phyloP scores from a whole-genome alignment of 2,329 filamentous ascomycete species.

The Scytalidium lignicola region DNA sequence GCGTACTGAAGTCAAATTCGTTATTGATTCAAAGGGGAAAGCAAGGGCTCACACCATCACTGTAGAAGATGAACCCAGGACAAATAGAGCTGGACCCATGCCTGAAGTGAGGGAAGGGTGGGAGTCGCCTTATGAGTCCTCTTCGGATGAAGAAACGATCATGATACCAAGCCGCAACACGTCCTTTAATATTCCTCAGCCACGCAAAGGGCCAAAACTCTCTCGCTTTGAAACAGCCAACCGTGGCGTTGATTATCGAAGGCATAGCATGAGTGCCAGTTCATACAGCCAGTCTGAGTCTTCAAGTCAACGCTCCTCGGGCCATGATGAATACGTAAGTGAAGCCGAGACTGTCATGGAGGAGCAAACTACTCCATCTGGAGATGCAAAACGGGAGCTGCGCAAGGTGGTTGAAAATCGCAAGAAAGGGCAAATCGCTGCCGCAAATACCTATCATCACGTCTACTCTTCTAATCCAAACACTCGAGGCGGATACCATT shows the following conservation, averaged over 20 bases:
- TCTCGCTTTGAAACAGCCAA: constrained; percentile 18
- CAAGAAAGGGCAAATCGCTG: constrained; percentile 18
- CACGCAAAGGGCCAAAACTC: constrained; percentile 18
- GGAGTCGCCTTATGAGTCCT: constrained; percentile 45
- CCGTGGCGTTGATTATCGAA: constrained; percentile 10
- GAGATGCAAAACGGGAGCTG: constrained; percentile 57
- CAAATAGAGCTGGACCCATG: constrained; percentile 13
- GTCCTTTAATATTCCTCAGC: constrained; percentile 39
- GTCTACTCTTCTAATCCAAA: constrained; percentile 14
- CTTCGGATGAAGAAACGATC: constrained; percentile 60
- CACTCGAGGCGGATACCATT: constrained; percentile 15
- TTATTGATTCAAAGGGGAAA: constrained; percentile 56
- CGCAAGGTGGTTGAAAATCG: constrained; percentile 41
- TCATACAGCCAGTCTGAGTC: constrained; percentile 25
- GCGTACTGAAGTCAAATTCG: constrained; percentile 56
- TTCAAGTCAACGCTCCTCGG: constrained; percentile 21
- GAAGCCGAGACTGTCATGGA: constrained; percentile 55
- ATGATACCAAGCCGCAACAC: constrained; percentile 56
- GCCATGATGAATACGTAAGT: constrained; percentile 38
- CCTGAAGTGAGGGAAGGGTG: constrained; percentile 28
- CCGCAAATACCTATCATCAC: constrained; percentile 17
- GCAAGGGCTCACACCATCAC: constrained; percentile 26
- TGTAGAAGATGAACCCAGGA: constrained; percentile 16
- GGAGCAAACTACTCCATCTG: constrained; percentile 35
- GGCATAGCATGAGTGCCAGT: constrained; percentile 17